Base-by-base conservation (phyloP, 306 rosid genomes). In the Quercus mongolica region DNA sequence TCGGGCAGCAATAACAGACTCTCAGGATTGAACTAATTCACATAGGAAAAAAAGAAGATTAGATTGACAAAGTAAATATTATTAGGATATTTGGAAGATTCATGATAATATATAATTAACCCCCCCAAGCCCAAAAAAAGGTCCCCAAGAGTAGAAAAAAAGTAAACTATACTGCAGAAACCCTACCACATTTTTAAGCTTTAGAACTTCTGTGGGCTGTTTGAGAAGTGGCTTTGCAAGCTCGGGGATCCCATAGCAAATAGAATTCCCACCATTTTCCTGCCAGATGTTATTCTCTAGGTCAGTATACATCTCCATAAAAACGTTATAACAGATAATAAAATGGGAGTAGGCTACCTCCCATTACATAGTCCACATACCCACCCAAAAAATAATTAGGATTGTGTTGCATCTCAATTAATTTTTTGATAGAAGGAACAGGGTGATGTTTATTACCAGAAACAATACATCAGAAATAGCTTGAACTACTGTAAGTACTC, bases 121-220 rank as follows among this genome's bases (percentile, higher is more conserved):
- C 18, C 5, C 33, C 15, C n/a, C 44, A 3, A 19, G 20, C 69
- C 20, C 35, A 25, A 7, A 21, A 11, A 14, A 78, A 62, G 19
- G 3, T 55, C 79, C 71, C 26, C 5, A 67, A 71, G 1, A 23
- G 35, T 20, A 17, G n/a, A 59, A 69, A 21, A 81, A 35, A 25
- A 76, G 15, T 26, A 38, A 59, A 58, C n/a, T 56, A 14, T 18
- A 46, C 64, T 21, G 72, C 67, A 71, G 17, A 72, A 13, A 10
- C 4, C 85, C 41, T 93, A 95, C 99, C 99, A 95, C 92, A 82
- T 91, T 85, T 80, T 87, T 90, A 69, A 95, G 89, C 89, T 89
- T 90, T 55, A 95, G 75, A 75, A 95, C 90, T 78, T 82, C 80
- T 15, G 96, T 90, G 5, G 99, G 89, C 83, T 82, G 86, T 84